These are phyloP conservation scores for Dissophora globulifera DNA, from an alignment of 192 early-diverging fungal species.

Conservation along the genomic window DNA sequence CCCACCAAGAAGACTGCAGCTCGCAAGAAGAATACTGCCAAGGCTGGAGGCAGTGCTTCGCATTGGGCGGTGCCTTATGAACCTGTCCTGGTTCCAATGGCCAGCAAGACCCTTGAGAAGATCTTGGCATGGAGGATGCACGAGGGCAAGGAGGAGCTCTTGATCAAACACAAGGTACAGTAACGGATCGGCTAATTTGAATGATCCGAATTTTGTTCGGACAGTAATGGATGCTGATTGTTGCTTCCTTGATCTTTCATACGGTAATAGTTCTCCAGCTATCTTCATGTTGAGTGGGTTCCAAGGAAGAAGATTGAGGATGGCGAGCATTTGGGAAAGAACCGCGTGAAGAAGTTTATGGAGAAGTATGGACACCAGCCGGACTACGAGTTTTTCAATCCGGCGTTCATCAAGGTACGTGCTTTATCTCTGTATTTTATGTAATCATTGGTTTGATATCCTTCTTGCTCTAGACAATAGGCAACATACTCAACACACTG, in stretches of 20 bases:
- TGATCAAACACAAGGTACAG: constrained; percentile 84
- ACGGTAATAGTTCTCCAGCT: constrained; percentile 71
- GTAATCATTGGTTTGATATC: not conserved
- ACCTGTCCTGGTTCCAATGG: constrained; percentile 66
- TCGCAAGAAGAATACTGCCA: constrained; percentile 42
- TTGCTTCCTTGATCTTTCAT: no score
- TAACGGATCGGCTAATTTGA: no score
- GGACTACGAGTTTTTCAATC: constrained; percentile 71
- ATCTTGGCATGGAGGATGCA: constrained; percentile 62
- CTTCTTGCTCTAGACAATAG: not conserved
- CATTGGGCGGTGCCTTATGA: constrained; percentile 58
- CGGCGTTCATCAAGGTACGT: constrained; percentile 68
- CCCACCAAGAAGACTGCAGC: constrained; percentile 37
- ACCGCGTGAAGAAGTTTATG: constrained; percentile 79
- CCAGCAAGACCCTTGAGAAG: constrained; percentile 59
- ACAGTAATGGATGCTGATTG: no score
- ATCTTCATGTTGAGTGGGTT: constrained; percentile 80
- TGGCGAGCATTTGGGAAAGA: constrained; percentile 69
- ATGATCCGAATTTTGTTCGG: no score
- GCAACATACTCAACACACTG: not conserved
- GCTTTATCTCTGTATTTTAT: not conserved
- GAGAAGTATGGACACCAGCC: constrained; percentile 68
- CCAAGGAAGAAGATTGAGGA: constrained; percentile 55
- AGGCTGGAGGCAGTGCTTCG: constrained; percentile 35
- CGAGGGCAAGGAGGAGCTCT: constrained; percentile 68